Percentiles rank a stretch among this genome's conserved stretches.
Conservation (phyloP, 331 rosid genomes). For the Rhamnella rubrinervis region DNA sequence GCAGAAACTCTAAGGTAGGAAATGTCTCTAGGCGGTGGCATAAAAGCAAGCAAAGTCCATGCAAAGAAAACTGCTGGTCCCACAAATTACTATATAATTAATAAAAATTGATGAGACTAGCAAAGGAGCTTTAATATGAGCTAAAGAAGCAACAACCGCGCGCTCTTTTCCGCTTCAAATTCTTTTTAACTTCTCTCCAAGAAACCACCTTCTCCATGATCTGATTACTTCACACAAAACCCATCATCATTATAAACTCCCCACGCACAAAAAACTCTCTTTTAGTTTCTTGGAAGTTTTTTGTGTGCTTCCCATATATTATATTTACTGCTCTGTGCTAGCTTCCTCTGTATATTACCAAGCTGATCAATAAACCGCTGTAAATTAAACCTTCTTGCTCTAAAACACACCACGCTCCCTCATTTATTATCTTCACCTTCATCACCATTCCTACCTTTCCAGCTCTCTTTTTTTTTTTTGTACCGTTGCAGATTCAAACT, state of each 20-base stretch:
- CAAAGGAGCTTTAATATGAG: too few relatives aligned
- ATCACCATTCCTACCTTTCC: constrained; percentile 32
- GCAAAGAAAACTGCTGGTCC: too few relatives aligned
- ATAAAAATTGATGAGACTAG: too few relatives aligned
- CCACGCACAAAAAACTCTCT: neutral
- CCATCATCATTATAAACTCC: neutral
- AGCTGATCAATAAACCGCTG: constrained; percentile 1
- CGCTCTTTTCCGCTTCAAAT: neutral
- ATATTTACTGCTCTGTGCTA: neutral
- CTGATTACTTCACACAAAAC: neutral
- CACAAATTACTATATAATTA: too few relatives aligned
- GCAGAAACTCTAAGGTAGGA: too few relatives aligned
- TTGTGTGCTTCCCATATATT: neutral
- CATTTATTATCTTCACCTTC: constrained; percentile 57
- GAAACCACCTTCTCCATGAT: constrained; percentile 19
- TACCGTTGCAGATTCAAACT: neutral
- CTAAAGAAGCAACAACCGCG: constrained; percentile 2
- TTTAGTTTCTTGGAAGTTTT: too few relatives aligned
- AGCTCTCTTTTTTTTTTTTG: constrained; percentile 12
- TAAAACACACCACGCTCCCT: constrained; percentile 34
- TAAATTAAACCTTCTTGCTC: too few relatives aligned
- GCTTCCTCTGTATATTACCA: neutral
- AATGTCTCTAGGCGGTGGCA: too few relatives aligned
- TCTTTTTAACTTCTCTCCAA: constrained; percentile 6
- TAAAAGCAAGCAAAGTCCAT: too few relatives aligned